Conservation (phyloP, 2,329 filamentous ascomycete species). For the Xylaria sp. region DNA sequence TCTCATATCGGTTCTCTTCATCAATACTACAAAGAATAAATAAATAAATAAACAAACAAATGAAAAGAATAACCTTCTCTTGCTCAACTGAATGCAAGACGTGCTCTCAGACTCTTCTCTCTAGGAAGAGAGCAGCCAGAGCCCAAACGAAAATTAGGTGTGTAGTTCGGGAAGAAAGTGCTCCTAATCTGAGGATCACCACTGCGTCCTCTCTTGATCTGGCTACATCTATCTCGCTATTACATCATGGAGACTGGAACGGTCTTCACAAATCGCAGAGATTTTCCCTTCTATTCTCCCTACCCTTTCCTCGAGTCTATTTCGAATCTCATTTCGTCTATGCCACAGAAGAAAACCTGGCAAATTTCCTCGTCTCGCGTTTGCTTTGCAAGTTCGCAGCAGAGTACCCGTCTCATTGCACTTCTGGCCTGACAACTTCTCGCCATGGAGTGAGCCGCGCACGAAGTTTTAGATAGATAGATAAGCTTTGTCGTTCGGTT, state of each 20-base stretch:
- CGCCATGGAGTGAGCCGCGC: background rate
- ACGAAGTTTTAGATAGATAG: background rate
- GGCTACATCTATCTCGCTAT: slow-evolving; percentile 1
- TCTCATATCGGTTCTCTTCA: too few species aligned
- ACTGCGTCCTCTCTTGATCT: background rate
- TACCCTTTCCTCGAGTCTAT: background rate
- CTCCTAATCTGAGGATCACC: background rate
- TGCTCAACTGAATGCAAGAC: slow-evolving; percentile 1
- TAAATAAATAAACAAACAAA: background rate
- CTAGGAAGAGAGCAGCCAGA: background rate
- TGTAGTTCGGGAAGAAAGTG: background rate
- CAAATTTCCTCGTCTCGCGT: background rate
- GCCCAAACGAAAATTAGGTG: background rate
- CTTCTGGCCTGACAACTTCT: background rate
- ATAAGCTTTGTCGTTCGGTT: background rate
- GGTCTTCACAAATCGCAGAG: background rate
- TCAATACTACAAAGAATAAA: background rate
- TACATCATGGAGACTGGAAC: background rate
- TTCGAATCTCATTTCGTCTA: background rate
- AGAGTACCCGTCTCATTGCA: background rate
- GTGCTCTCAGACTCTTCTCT: slow-evolving; percentile 1
- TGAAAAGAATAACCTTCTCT: slow-evolving; percentile 1
- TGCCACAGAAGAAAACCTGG: background rate
- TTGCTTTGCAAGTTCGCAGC: background rate
- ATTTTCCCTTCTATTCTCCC: background rate